Evolutionary conservation across 768 basidiomycete genomes (phyloP), one percentile per base, ranked within the genome.

Genomic region (Suillus plorans): DNA sequence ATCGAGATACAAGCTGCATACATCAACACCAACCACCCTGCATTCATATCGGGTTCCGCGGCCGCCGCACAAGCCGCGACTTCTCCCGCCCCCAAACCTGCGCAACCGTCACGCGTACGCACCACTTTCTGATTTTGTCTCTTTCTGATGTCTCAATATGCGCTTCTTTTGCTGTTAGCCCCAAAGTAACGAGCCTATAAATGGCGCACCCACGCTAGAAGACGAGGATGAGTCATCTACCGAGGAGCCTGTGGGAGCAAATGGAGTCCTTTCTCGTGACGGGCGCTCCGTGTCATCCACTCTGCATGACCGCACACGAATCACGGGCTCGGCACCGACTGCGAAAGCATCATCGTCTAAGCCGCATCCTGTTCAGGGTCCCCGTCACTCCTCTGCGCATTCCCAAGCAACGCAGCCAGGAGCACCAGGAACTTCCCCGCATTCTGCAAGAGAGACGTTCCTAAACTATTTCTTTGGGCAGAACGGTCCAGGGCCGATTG

Each of bases 1-100:
- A 98, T 99, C 70, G 88, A 90, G 70, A 99, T 99, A 58, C 97
- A 99, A 77, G 95, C 95, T 1, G 96, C 97, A 13, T 99, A 99
- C 74, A 99, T 99, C 83, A 99, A 99, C 76, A 99, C 96, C 63
- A 99, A 99, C 76, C 97, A 99, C 74, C 97, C 97, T 7, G 86
- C 92, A 39, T 99, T 98, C 77, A 89, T 96, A 63, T 82, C 90
- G 22, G 91, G 92, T 12, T 91, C 92, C 42, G 86, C 90, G 50
- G 73, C 81, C 12, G 85, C 86, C 64, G 82, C 87, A 60, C 83
- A 86, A 68, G 81, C 86, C 61, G 75, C 79, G 36, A 73, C 76
- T 20, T 66, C 75, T 31, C 72, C 81, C 76, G 69, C 72, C 31
- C 80, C 84, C 53, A 82, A 77, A 70, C 80, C 81, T 28, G 76